Conservation (phyloP, 2,329 filamentous ascomycete genomes). For the Penicillium sp. region DNA sequence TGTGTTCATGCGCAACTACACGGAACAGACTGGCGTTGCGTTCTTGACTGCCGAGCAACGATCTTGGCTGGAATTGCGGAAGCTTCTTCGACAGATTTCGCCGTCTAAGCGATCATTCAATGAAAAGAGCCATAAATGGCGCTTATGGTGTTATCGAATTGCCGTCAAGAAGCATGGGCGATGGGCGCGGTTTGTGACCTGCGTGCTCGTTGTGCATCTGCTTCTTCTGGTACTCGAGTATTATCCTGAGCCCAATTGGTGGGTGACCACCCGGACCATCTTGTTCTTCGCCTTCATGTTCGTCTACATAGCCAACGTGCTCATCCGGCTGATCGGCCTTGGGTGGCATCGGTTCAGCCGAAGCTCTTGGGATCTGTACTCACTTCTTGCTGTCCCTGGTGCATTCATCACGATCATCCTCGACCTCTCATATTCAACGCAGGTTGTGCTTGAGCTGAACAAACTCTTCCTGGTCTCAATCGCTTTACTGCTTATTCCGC, state of each 20-base stretch:
- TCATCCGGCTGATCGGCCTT: conserved; percentile 81
- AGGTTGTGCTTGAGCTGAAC: conserved; percentile 76
- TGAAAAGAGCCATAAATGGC: conserved; percentile 75
- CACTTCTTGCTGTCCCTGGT: conserved; percentile 75
- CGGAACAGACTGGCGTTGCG: conserved; percentile 95
- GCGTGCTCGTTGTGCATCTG: conserved; percentile 78
- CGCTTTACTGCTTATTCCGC: conserved; percentile 84
- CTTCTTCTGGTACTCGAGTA: conserved; percentile 83
- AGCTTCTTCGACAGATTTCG: conserved; percentile 86
- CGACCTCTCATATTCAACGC: conserved; percentile 59
- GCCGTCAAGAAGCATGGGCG: conserved; percentile 91
- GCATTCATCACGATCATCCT: conserved; percentile 82
- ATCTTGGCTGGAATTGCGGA: conserved; percentile 93
- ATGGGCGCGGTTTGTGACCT: conserved; percentile 84
- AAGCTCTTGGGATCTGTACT: conserved; percentile 95
- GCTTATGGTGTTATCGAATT: conserved; percentile 91
- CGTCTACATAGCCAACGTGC: conserved; percentile 79
- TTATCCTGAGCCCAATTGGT: conserved; percentile 71
- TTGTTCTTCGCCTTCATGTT: conserved; percentile 81
- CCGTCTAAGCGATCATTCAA: conserved; percentile 89
- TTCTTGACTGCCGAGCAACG: conserved; percentile 94
- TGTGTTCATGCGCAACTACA: conserved; percentile 99
- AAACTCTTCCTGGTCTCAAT: conserved; percentile 93
- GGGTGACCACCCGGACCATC: conserved; percentile 69
- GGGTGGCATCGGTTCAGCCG: conserved; percentile 89